Base-by-base conservation (phyloP, 352 stramenopile genomes). In the Phytopythium ostracodes region DNA sequence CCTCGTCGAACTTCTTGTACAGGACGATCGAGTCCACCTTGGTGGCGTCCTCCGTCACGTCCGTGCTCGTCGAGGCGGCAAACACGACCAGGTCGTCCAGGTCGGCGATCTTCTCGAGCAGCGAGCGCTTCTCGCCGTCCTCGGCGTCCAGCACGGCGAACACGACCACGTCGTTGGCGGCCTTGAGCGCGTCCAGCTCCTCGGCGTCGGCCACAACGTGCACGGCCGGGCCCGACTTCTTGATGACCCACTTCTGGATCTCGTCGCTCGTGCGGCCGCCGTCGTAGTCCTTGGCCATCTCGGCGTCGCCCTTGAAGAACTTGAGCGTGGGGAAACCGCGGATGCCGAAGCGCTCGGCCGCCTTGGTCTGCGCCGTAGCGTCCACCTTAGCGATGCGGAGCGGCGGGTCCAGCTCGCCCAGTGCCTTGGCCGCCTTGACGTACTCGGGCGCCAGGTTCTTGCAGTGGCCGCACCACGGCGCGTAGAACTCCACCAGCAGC, bases 311-410 rank as follows among this genome's bases (percentile, higher is more conserved):
- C 76, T 96, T 96, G 70, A 97, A 97, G 68, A 96, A 96, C 78
- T 97, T 97, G 63, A 98, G 76, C 59, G 91, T 97, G 35, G 92
- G 92, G 79, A 96, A 97, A 24, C 89, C 89, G 52, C 84, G 75
- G 53, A 98, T 79, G 27, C 53, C 73, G 64, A 94, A 97, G 68
- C 88, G 82, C 66, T 90, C 74, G 33, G 79, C 84, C 33, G 88
- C 59, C 69, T 96, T 89, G 62, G 72, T 91, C 66, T 94, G 70
- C 25, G 76, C 88, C 44, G 85, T 96, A 42, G 88, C 90, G 69
- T 98, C 92, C 33, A 97, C 65, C 77, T 96, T 95, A 61, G 88
- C 90, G 51, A 97, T 85, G 57, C 79, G 81, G 47, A 94, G 73
- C 22, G 79, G 73, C 33, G 75, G 73, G 64, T 97, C 83, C 55